Evolutionary conservation across 2,329 filamentous ascomycete species (phyloP), one percentile per base, ranked within the genome.

Genomic region (Neoscytalidium dimidiatum): DNA sequence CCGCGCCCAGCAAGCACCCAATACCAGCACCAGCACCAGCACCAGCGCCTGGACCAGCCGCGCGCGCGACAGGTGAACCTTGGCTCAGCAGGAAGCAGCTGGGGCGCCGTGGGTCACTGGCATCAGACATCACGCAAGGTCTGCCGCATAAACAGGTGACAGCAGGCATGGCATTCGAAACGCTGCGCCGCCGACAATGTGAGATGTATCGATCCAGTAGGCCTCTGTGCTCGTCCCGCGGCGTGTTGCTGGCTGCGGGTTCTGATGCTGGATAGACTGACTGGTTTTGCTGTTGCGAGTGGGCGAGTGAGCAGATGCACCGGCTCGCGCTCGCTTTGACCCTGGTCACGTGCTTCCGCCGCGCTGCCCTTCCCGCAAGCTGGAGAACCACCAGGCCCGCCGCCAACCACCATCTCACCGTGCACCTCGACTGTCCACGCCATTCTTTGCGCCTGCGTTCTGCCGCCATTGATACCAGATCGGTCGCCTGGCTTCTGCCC

Each of bases 391-490:
- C 56, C 56, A 60, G 43, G 41, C 38, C 38, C 56, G 56, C 56
- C 31, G 58, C 43, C 58, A 23, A 51, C 58, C 57, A 51, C 31
- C 23, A 57, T 19, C 58, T 41, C 21, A 62, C 46, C 31, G 46
- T 51, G 44, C 33, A 49, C 58, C 31, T 51, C 56, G 29, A 49
- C 58, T 41, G 58, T 44, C 44, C 58, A 62, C 56, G 41, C 56
- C 63, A 65, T 65, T 65, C 63, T 65, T 65, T 65, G 46, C 63
- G 46, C 43, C 63, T 26, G 46, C 53, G 44, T 35, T 46, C 48
- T 60, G 53, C 52, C 26, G 33, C 63, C 53, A 52, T 65, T 60
- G 53, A 49, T 52, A 46, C 44, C 21, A 38, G 56, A 53, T 23
- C 31, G 33, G 56, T 31, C 41, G 57, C 46, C 63, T 52, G 62